Evolutionary conservation across 2,329 filamentous ascomycete genomes (phyloP).

Genomic region (Clarireedia sp.): DNA sequence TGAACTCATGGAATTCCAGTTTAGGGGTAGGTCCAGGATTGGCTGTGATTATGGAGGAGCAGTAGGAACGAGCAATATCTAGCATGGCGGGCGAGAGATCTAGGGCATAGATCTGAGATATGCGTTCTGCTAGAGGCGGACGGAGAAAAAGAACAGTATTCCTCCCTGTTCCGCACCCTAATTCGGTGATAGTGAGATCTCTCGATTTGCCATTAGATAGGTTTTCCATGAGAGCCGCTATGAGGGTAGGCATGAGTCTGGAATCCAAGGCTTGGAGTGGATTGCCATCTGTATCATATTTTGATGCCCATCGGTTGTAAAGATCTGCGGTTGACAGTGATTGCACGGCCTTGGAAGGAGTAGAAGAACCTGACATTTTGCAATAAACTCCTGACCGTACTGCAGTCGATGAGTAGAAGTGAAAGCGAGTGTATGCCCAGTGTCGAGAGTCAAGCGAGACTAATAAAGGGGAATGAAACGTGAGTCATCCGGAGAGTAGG

Average conservation of each 20-base stretch:
- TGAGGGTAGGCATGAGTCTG: constrained; percentile 41
- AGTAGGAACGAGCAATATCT: constrained; percentile 36
- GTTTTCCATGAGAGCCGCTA: constrained; percentile 40
- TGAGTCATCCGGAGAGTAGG: too few relatives aligned
- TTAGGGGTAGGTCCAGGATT: not conserved
- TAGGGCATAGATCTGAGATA: constrained; percentile 32
- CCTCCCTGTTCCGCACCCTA: constrained; percentile 58
- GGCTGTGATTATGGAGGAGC: not conserved
- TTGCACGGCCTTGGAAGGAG: constrained; percentile 14
- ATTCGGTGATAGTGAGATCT: constrained; percentile 40
- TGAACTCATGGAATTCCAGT: constrained; percentile 19
- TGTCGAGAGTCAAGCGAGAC: too few relatives aligned
- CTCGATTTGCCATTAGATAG: constrained; percentile 11
- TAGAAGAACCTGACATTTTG: constrained; percentile 1
- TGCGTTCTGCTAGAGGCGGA: constrained; percentile 8
- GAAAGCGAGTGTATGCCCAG: too few relatives aligned
- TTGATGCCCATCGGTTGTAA: constrained; percentile 41
- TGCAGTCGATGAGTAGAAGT: too few relatives aligned
- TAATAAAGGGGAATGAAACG: too few relatives aligned
- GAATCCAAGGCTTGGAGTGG: constrained; percentile 58
- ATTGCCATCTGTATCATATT: constrained; percentile 60
- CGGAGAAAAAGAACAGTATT: constrained; percentile 47
- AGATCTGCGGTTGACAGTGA: constrained; percentile 35
- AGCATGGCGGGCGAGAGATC: constrained; percentile 52
- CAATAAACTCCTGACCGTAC: too few relatives aligned